Base-by-base conservation (phyloP, 2,329 filamentous ascomycete species). In the Incumbomyces delicatus region DNA sequence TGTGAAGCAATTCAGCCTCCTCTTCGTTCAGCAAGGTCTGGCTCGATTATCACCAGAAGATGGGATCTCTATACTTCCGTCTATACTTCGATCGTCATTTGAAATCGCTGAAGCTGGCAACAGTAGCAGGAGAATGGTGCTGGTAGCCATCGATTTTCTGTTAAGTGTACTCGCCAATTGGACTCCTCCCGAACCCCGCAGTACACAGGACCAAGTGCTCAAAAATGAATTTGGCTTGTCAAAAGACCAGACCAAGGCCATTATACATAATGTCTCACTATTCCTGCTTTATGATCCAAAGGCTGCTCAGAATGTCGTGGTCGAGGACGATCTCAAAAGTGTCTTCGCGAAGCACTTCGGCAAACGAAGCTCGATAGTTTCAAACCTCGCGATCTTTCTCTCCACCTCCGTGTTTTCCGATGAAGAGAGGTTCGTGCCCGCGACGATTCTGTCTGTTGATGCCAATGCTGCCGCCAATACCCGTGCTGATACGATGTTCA, bases 401-500 rank as follows among this genome's bases (percentile, higher is more conserved):
- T 80, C 85, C 2, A 95, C 87, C 59, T 88, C 87, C 3, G 81
- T 89, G 6, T 96, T 98, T 63, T 81, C 71, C 0, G 87, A 95
- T 51, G 67, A 79, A 1, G 86, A 96, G 60, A 81, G 88, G 29
- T 87, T 95, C 57, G 64, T 95, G 11, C 84, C 90, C 0, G 84
- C 87, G 1, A 66, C 96, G 1, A 88, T 85, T 61, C 88, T 89
- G 4, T 83, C 87, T 20, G 82, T 87, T 0, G 89, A 89, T 64
- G 70, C 81, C 1, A 92, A 95, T 54, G 87, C 82, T 31, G 78
- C 83, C 7, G 81, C 95, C 32, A 81, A 85, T 10, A 80, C 84
- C n/a, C 70, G 87, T n/a, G 90, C 86, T 0, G 87, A 95, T 47
- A 88, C 95, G 57, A 78, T 94, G 41, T 66, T 96, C 53, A 98